Base-by-base conservation (phyloP, 2,329 filamentous ascomycete species). In the Penicillium hordei region DNA sequence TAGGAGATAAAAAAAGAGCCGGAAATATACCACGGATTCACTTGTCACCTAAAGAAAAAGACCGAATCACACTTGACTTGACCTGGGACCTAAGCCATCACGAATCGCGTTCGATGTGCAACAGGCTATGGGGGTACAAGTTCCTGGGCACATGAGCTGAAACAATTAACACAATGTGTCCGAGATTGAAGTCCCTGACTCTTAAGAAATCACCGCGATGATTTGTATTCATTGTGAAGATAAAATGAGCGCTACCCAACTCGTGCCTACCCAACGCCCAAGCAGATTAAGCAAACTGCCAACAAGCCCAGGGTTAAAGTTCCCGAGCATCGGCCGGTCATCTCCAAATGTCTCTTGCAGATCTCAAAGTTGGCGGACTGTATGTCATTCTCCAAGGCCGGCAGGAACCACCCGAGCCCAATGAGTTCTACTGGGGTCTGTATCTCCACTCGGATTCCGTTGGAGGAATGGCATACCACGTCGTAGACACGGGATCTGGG, bases 361-460 rank as follows among this genome's bases (percentile, higher is more conserved):
- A 52, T 7, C 50, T 60, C 19, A 39, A 54, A 27, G 29, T 52
- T 12, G 60, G 62, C 31, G 59, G 54, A n/a, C 52, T 68, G 23
- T 69, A 66, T 53, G 65, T 71, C 23, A 57, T 62, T 21, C 65
- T 72, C 13, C 69, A 56, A 39, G 60, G 68, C 13, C 64, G 65
- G 5, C 57, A 63, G 2, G 62, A 72, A 38, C 69, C 67, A 31
- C 66, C 66, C 5, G 8, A 49, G 1, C 52, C 58, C 23, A 64
- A 71, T 44, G 58, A 70, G n/a, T 71, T 70, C 55, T 66, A 72
- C 57, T 72, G 70, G 70, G 69, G 52, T 3, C 63, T 65, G 10
- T 73, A 73, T 46, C 56, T 65, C 52, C 68, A 70, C 52, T 36
- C 43, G 1, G 38, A 63, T 13, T n/a, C 23, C 8, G 29, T 15